Conservation (phyloP, 1,284 basidiomycete species). For the Ceraceosorus guamensis region DNA sequence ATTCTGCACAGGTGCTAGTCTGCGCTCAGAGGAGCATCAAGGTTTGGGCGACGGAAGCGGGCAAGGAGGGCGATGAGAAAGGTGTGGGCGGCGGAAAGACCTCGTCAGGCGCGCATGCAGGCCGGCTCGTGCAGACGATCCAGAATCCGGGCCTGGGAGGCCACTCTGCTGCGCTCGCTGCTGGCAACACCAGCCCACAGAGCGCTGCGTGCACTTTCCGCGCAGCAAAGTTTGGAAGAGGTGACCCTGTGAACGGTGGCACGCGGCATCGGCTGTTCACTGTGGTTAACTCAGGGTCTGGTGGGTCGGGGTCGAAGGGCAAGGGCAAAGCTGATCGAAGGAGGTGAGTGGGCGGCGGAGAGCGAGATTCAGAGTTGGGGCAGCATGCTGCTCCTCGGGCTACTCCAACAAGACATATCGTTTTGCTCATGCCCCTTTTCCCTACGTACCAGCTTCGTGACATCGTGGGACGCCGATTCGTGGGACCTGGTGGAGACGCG, state of each 20-base stretch:
- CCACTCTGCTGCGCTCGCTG: not conserved
- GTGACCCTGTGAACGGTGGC: conserved; percentile 9
- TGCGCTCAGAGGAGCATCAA: not conserved
- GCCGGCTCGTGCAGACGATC: conserved; percentile 24
- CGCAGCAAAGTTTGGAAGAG: conserved; percentile 27
- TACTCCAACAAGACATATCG: not conserved
- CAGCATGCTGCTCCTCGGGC: no score
- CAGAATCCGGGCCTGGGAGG: conserved; percentile 39
- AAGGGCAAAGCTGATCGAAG: conserved; percentile 31
- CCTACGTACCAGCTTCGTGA: conserved; percentile 26
- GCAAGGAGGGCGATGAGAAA: not conserved
- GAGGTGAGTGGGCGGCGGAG: conserved; percentile 2
- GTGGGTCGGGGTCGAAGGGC: conserved; percentile 15
- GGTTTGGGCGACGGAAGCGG: not conserved
- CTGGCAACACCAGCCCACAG: no score
- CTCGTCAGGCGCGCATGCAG: not conserved
- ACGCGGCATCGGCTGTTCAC: conserved; percentile 29
- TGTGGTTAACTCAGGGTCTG: conserved; percentile 31
- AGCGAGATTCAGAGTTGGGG: not conserved
- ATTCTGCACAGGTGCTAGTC: conserved; percentile 32
- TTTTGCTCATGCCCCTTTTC: not conserved
- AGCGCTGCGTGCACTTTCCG: conserved; percentile 32
- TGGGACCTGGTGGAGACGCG: conserved; percentile 37
- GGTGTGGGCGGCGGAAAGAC: not conserved
- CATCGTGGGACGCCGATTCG: conserved; percentile 39